phyloP scores from a whole-genome alignment of 148 eudicot genomes.

The Dianthus caryophyllus region DNA sequence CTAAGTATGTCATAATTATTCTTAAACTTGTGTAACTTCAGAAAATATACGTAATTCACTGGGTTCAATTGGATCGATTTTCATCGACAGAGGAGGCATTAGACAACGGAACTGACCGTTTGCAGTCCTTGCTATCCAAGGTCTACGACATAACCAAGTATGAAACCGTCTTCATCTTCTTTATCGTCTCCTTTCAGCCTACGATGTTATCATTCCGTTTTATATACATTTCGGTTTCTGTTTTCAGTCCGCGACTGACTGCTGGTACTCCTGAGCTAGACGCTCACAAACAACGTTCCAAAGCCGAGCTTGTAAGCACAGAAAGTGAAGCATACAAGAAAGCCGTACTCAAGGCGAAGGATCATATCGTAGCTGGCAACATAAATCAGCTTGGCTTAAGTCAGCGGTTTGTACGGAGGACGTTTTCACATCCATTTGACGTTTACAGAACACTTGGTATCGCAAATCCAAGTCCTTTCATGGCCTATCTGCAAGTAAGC shows the following conservation, averaged over 20 bases:
- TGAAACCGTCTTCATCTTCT: slow-evolving; percentile 24
- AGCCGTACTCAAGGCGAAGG: slow-evolving; percentile 67
- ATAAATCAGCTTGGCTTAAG: slow-evolving; percentile 75
- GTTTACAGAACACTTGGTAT: slow-evolving; percentile 85
- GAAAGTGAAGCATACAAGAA: slow-evolving; percentile 61
- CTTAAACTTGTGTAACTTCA: slow-evolving; percentile 23
- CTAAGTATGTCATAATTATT: not conserved
- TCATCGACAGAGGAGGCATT: slow-evolving; percentile 73
- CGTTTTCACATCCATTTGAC: slow-evolving; percentile 94
- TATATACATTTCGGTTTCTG: slow-evolving; percentile 3
- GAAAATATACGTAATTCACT: slow-evolving; percentile 79
- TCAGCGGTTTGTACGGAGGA: slow-evolving; percentile 78
- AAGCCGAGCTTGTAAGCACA: slow-evolving; percentile 54
- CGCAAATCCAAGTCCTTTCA: slow-evolving; percentile 91
- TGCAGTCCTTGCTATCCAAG: slow-evolving; percentile 63
- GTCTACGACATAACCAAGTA: slow-evolving; percentile 73
- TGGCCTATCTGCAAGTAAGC: slow-evolving; percentile 84
- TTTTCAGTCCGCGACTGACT: slow-evolving; percentile 70
- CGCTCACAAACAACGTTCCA: slow-evolving; percentile 45
- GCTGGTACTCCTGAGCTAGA: slow-evolving; percentile 61
- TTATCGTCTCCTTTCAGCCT: not conserved
- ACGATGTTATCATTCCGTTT: too few species aligned
- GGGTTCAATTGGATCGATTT: slow-evolving; percentile 81
- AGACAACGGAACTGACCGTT: slow-evolving; percentile 52
- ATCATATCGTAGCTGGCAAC: slow-evolving; percentile 79